Conservation (phyloP, 306 rosid genomes). For the Gleditsia sinensis region DNA sequence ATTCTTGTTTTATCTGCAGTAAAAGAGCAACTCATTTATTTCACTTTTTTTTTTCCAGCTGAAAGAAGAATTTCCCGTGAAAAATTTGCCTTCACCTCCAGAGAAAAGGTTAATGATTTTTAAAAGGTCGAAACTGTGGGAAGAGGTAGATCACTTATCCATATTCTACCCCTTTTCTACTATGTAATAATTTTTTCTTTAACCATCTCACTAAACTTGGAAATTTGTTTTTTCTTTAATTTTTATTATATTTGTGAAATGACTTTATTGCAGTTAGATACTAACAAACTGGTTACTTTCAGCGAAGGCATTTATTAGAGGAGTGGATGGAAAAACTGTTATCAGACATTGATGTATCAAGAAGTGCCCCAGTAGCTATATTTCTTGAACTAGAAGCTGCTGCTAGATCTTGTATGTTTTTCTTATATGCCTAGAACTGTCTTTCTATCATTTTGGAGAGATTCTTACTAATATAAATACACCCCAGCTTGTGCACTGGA, state of each 20-base stretch:
- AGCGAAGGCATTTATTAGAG: slow-evolving; percentile 78
- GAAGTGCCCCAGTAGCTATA: slow-evolving; percentile 79
- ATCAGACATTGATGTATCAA: slow-evolving; percentile 81
- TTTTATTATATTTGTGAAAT: not conserved
- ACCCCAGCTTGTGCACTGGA: not conserved
- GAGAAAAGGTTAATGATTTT: slow-evolving; percentile 67
- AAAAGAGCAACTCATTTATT: slow-evolving; percentile 12
- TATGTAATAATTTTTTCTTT: slow-evolving; percentile 12
- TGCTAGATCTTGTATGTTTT: slow-evolving; percentile 81
- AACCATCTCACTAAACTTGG: not conserved
- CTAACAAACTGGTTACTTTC: slow-evolving; percentile 51
- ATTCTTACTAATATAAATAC: not conserved
- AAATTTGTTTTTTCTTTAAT: not conserved
- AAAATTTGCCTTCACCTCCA: slow-evolving; percentile 76
- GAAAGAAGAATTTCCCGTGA: slow-evolving; percentile 63
- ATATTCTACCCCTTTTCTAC: slow-evolving; percentile 22
- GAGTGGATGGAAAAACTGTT: slow-evolving; percentile 84
- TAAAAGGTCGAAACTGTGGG: slow-evolving; percentile 58
- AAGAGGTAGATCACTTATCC: slow-evolving; percentile 59
- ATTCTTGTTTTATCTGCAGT: not conserved
- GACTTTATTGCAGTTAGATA: slow-evolving; percentile 6
- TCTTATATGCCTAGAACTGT: slow-evolving; percentile 27
- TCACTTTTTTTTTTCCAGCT: slow-evolving; percentile 54
- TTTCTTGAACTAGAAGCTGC: slow-evolving; percentile 99
- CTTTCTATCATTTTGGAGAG: not conserved